Conservation (phyloP, 108 stramenopile species). For the Nitzschia inconspicua region DNA sequence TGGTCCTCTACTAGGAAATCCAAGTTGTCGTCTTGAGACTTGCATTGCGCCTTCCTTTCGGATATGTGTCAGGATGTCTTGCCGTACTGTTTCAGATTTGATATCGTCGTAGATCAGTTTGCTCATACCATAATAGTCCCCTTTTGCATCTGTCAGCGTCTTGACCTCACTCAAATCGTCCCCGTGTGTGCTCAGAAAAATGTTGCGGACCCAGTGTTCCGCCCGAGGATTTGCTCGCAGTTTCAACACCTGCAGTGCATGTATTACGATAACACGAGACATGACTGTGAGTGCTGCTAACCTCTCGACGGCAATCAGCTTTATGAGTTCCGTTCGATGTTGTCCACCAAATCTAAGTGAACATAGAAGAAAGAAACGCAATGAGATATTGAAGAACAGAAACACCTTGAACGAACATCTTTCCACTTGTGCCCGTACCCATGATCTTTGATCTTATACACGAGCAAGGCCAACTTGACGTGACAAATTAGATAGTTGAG, state of each 20-base stretch:
- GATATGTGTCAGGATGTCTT: slow-evolving; percentile 92
- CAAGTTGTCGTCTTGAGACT: slow-evolving; percentile 74
- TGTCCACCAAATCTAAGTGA: slow-evolving; percentile 79
- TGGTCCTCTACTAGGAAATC: slow-evolving; percentile 48
- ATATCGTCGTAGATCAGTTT: slow-evolving; percentile 96
- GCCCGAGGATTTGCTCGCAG: slow-evolving; percentile 80
- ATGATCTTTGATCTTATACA: slow-evolving; percentile 98
- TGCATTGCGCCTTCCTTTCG: slow-evolving; percentile 91
- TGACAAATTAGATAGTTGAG: slow-evolving; percentile 91
- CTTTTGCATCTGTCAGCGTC: slow-evolving; percentile 91
- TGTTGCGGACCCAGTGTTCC: slow-evolving; percentile 92
- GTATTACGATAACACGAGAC: slow-evolving; percentile 73
- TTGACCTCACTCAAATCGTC: slow-evolving; percentile 94
- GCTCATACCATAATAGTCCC: slow-evolving; percentile 89
- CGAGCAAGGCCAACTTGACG: slow-evolving; percentile 86
- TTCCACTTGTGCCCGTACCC: no score
- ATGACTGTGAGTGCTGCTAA: slow-evolving; percentile 71
- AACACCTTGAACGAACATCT: no score
- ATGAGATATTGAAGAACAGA: no score
- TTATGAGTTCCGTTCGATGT: slow-evolving; percentile 84
- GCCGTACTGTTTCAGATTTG: slow-evolving; percentile 74
- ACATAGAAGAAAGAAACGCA: no score
- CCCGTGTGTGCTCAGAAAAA: slow-evolving; percentile 85
- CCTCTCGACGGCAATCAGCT: slow-evolving; percentile 83
- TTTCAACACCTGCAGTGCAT: slow-evolving; percentile 81